These are phyloP conservation scores for Nicotiana rustica DNA, from an alignment of 305 asterid genomes.

Conservation along the genomic window DNA sequence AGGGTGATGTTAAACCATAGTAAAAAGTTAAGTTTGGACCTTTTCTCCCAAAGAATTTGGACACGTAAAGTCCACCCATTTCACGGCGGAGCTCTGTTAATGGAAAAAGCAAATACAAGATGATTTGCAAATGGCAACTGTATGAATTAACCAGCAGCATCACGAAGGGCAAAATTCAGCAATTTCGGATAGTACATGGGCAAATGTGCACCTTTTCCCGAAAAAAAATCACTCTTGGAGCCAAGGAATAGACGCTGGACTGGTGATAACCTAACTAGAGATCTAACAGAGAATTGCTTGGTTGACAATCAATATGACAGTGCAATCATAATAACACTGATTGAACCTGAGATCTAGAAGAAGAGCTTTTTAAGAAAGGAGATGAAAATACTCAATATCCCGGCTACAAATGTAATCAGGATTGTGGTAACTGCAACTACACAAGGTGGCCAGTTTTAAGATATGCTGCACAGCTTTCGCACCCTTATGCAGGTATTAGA, in stretches of 20 bases:
- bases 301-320: not conserved
- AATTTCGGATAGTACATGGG: no score
- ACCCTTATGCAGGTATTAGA: not conserved
- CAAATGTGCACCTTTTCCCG: no score
- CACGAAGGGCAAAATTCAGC: no score
- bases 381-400: not conserved
- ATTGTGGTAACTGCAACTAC: conserved; percentile 2
- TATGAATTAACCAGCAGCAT: no score
- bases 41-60: no score
- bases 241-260: conserved; percentile 21
- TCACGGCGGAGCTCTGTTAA: no score
- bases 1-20: no score
- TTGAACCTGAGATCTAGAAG: not conserved
- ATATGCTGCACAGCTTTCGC: not conserved
- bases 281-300: conserved; percentile 17
- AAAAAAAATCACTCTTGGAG: not conserved
- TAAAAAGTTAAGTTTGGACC: no score
- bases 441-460: conserved; percentile 12
- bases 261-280: not conserved
- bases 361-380: conserved; percentile 19
- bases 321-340: conserved; percentile 10
- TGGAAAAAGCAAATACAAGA: no score
- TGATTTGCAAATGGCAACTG: no score
- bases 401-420: conserved; percentile 15
- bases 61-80: no score